These are phyloP conservation scores for Colletotrichum simmondsii DNA, from an alignment of 2,329 filamentous ascomycete species.

Conservation along the genomic window DNA sequence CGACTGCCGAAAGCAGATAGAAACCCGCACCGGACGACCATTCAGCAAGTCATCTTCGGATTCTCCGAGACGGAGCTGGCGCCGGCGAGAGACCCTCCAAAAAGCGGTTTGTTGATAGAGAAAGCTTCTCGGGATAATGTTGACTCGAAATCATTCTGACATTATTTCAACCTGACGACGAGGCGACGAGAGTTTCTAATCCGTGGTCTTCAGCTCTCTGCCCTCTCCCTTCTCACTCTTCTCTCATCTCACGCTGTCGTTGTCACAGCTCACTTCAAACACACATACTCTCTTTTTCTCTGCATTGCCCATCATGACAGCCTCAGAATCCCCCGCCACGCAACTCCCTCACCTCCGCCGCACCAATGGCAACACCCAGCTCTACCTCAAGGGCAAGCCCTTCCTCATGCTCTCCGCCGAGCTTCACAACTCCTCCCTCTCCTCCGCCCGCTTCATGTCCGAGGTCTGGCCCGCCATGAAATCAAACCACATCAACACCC, in stretches of 20 bases:
- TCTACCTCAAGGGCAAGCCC: slow-evolving; percentile 49
- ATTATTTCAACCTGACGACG: slow-evolving; percentile 15
- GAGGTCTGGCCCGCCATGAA: slow-evolving; percentile 46
- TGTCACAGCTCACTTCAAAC: neutral
- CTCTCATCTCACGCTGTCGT: neutral
- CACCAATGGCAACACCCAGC: slow-evolving; percentile 43
- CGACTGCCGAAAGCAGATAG: neutral
- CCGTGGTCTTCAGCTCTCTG: neutral
- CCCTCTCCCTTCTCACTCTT: neutral
- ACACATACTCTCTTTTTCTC: no score
- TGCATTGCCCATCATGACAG: slow-evolving; percentile 19
- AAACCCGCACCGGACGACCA: neutral
- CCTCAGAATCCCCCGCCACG: slow-evolving; percentile 2
- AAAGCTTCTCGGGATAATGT: neutral
- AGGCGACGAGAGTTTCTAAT: neutral
- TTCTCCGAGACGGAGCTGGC: neutral
- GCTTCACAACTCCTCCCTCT: slow-evolving; percentile 50
- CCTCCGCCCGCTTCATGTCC: slow-evolving; percentile 45
- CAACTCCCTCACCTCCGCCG: slow-evolving; percentile 36
- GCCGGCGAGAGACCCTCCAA: neutral
- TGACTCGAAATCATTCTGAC: slow-evolving; percentile 8
- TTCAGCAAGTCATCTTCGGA: neutral
- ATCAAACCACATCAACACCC: slow-evolving; percentile 46
- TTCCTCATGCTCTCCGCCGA: slow-evolving; percentile 49
- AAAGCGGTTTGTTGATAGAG: neutral